These are phyloP conservation scores for Geoglossum glabrum DNA, from an alignment of 495 filamentous ascomycete genomes.

Conservation along the genomic window DNA sequence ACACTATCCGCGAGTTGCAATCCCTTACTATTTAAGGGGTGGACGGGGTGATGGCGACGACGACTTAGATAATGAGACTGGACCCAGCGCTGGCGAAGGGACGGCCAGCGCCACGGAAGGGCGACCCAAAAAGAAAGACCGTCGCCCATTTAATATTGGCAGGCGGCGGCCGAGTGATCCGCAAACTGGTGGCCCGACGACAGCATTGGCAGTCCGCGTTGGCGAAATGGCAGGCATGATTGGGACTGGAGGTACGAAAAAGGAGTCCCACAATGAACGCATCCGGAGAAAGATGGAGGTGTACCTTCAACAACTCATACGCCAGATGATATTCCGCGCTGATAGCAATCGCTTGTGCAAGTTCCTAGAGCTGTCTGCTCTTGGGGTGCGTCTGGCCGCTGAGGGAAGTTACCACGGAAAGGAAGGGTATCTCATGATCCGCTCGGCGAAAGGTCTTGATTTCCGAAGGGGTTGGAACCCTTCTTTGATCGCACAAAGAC, in stretches of 20 bases:
- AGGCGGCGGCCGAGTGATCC: constrained; percentile 36
- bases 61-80: constrained; percentile 45
- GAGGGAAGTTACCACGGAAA: constrained; percentile 97
- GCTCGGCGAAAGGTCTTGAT: constrained; percentile 78
- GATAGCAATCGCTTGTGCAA: constrained; percentile 93
- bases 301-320: constrained; percentile 87
- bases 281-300: constrained; percentile 74
- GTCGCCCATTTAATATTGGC: constrained; percentile 32
- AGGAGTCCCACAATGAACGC: constrained; percentile 38
- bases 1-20: constrained; percentile 73
- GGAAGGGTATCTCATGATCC: constrained; percentile 82
- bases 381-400: constrained; percentile 85
- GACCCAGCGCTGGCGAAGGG: constrained; percentile 34
- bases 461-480: constrained; percentile 67
- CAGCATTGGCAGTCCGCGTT: constrained; percentile 23
- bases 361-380: constrained; percentile 83
- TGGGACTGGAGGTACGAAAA: constrained; percentile 18
- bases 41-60: constrained; percentile 63
- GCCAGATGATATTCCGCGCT: constrained; percentile 83
- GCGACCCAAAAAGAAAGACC: constrained; percentile 35
- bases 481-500: constrained; percentile 50
- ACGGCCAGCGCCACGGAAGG: constrained; percentile 38
- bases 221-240: constrained; percentile 17
- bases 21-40: constrained; percentile 63
- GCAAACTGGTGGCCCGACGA: constrained; percentile 21